Evolutionary conservation across 148 eudicot species (phyloP).

Genomic region (Rhododendron molle): DNA sequence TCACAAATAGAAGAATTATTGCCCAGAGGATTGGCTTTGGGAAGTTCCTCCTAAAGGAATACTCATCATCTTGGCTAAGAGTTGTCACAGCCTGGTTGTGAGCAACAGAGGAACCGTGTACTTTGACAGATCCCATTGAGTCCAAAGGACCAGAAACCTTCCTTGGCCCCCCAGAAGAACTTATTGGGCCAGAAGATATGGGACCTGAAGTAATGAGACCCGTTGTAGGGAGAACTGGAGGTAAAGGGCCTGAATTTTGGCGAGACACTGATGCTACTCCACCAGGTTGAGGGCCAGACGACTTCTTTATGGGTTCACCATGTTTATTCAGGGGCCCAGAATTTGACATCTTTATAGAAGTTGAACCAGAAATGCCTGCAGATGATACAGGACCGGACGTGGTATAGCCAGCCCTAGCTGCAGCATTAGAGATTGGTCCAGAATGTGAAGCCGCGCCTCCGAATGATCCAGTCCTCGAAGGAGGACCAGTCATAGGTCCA

Average conservation of each 20-base stretch:
- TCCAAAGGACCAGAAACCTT: constrained; percentile 85
- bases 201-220: constrained; percentile 94
- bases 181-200: constrained; percentile 82
- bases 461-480: constrained; percentile 75
- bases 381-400: constrained; percentile 40
- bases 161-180: constrained; percentile 75
- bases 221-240: constrained; percentile 82
- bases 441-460: constrained; percentile 81
- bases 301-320: constrained; percentile 47
- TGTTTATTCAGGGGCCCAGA: constrained; percentile 90
- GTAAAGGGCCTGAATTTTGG: constrained; percentile 68
- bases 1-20: constrained; percentile 73
- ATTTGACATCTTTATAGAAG: constrained; percentile 67
- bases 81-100: constrained; percentile 87
- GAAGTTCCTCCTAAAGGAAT: constrained; percentile 71
- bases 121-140: constrained; percentile 49
- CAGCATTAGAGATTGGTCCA: constrained; percentile 68
- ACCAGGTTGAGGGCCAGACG: constrained; percentile 49
- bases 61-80: constrained; percentile 61
- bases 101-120: constrained; percentile 46
- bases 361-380: constrained; percentile 49
- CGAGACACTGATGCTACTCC: constrained; percentile 34
- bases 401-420: constrained; percentile 43
- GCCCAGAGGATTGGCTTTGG: constrained; percentile 81
- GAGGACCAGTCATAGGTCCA: constrained; percentile 68